phyloP scores from a whole-genome alignment of 768 basidiomycete genomes.

The Mycena sanguinolenta region DNA sequence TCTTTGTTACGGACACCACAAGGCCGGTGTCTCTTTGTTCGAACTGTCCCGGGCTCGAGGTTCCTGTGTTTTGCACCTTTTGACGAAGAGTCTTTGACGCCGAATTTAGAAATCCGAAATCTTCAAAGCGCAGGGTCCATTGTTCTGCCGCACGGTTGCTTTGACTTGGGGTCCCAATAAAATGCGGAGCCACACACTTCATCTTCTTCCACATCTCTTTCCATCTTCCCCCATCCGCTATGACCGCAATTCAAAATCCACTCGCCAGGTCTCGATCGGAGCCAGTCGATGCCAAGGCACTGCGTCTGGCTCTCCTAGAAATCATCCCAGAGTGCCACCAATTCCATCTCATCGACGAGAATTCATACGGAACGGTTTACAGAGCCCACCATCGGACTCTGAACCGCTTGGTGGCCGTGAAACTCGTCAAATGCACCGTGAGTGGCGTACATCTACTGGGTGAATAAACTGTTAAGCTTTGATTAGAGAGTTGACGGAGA shows the following conservation, averaged over 20 bases:
- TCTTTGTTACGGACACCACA: no score
- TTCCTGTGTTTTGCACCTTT: no score
- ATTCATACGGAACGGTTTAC: neutral
- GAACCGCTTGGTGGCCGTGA: constrained; percentile 7
- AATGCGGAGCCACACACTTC: neutral
- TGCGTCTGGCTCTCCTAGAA: neutral
- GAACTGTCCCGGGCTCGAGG: no score
- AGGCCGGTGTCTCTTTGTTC: no score
- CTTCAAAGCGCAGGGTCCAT: constrained; percentile 3
- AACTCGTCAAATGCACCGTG: constrained; percentile 2
- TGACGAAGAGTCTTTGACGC: no score
- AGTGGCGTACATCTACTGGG: neutral
- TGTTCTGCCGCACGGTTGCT: neutral
- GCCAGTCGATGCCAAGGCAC: neutral
- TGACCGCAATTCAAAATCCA: neutral
- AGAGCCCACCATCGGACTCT: neutral
- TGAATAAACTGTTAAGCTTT: neutral
- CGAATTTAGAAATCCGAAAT: neutral
- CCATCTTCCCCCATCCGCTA: neutral
- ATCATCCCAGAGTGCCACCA: constrained; percentile 2
- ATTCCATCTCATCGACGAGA: neutral
- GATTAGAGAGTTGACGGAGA: neutral
- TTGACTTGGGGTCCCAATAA: neutral
- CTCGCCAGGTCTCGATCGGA: neutral
- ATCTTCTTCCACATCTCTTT: neutral